phyloP scores from a whole-genome alignment of 306 rosid species.

The Carpinus viminea region DNA sequence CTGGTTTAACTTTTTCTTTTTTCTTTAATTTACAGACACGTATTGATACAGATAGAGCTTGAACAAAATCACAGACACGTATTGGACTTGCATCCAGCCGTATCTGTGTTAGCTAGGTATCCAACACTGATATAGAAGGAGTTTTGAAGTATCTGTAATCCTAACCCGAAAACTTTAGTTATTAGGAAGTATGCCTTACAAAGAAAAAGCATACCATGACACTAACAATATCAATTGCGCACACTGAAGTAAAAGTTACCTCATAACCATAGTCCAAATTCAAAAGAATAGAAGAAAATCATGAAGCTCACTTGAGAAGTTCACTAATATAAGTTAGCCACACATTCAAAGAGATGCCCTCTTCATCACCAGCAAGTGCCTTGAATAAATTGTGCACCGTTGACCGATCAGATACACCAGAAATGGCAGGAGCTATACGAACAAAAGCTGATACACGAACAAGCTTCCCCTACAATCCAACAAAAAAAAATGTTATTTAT shows the following conservation, averaged over 20 bases:
- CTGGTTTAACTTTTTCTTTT: background rate
- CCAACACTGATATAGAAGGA: background rate
- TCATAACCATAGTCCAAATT: constrained; percentile 14
- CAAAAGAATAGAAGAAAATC: constrained; percentile 11
- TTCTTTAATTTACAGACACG: no score
- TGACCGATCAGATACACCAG: constrained; percentile 77
- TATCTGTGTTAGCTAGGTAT: background rate
- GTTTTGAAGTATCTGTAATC: background rate
- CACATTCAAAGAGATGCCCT: constrained; percentile 68
- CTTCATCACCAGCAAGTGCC: constrained; percentile 77
- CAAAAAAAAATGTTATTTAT: constrained; percentile 2
- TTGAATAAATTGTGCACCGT: constrained; percentile 83
- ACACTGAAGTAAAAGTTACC: constrained; percentile 13
- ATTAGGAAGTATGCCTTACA: background rate
- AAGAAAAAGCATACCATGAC: background rate
- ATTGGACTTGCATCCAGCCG: background rate
- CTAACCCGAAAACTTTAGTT: background rate
- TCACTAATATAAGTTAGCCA: constrained; percentile 85
- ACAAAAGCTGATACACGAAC: constrained; percentile 78
- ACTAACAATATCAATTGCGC: background rate
- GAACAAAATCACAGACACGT: no score
- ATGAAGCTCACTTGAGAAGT: constrained; percentile 70
- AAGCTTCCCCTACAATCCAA: constrained; percentile 63
- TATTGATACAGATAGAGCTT: no score
- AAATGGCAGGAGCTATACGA: constrained; percentile 84